These are phyloP conservation scores for Grosmannia huntii DNA, from an alignment of 2,329 filamentous ascomycete species.

Conservation along the genomic window DNA sequence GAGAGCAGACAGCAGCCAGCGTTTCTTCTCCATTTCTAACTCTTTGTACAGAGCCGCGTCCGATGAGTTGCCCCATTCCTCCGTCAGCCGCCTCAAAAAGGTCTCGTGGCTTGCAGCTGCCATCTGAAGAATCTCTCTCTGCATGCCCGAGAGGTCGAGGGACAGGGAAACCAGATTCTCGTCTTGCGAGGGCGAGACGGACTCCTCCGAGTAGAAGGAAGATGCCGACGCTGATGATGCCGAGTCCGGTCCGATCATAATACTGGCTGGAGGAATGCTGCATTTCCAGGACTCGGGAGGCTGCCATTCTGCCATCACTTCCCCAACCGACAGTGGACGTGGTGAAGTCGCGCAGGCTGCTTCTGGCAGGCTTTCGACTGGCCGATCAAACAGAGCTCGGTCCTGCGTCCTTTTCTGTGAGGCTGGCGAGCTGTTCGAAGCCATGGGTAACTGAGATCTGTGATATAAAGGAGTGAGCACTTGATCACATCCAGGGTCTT, in stretches of 20 bases:
- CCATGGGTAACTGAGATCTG: neutral
- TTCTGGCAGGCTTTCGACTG: neutral
- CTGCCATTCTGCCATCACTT: neutral
- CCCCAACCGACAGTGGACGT: neutral
- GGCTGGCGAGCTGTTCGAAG: neutral
- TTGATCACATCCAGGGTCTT: too few relatives aligned
- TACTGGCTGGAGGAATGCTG: slow-evolving; percentile 1
- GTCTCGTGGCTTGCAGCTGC: slow-evolving; percentile 35
- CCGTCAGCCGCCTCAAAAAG: slow-evolving; percentile 41
- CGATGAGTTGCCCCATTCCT: slow-evolving; percentile 34
- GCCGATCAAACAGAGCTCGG: neutral
- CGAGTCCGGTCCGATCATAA: neutral
- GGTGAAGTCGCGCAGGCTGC: neutral
- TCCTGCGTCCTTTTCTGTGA: neutral
- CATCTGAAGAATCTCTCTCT: slow-evolving; percentile 43
- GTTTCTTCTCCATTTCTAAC: slow-evolving; percentile 29
- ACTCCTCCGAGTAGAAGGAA: neutral
- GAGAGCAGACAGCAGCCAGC: slow-evolving; percentile 27
- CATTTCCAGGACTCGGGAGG: slow-evolving; percentile 1
- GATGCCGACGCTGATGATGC: neutral
- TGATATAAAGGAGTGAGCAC: neutral
- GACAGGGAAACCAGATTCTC: slow-evolving; percentile 13
- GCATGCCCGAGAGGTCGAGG: slow-evolving; percentile 26
- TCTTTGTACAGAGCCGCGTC: slow-evolving; percentile 39
- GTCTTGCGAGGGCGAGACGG: neutral